Conservation (phyloP, 345 rosid genomes). For the Gossypium anomalum region DNA sequence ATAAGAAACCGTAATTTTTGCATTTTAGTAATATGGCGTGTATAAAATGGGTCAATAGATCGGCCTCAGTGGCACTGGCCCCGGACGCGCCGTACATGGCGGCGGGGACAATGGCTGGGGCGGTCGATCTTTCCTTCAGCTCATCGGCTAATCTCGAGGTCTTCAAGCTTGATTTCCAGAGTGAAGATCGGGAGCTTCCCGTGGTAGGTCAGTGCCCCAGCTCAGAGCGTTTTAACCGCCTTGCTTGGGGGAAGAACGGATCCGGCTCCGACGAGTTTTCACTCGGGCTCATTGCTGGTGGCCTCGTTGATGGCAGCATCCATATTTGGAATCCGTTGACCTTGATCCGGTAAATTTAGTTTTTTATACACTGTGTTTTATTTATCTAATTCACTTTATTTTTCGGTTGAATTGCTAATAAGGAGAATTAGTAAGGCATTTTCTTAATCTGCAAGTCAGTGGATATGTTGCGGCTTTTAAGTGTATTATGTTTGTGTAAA, state of each 20-base stretch:
- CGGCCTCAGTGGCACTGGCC: slow-evolving; percentile 90
- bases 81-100: slow-evolving; percentile 97
- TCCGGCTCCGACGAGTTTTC: slow-evolving; percentile 69
- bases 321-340: slow-evolving; percentile 81
- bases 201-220: slow-evolving; percentile 74
- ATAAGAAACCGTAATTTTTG: neutral
- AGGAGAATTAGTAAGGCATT: neutral
- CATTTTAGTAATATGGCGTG: slow-evolving; percentile 52
- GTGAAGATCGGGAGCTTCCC: slow-evolving; percentile 75
- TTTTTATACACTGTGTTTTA: neutral
- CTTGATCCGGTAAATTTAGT: slow-evolving; percentile 56
- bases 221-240: slow-evolving; percentile 91
- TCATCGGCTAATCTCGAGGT: slow-evolving; percentile 89
- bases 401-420: slow-evolving; percentile 12
- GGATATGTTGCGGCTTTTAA: neutral
- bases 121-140: slow-evolving; percentile 92
- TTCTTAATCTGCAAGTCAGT: neutral
- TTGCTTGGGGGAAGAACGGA: slow-evolving; percentile 92
- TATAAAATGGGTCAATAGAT: slow-evolving; percentile 79
- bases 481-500: neutral
- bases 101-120: slow-evolving; percentile 99
- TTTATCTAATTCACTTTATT: slow-evolving; percentile 2
- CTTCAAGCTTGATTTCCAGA: slow-evolving; percentile 92
- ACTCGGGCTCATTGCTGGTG: slow-evolving; percentile 92
- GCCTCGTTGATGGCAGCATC: slow-evolving; percentile 86